Conservation (phyloP, 2,329 filamentous ascomycete species). For the Colletotrichum theobromicola region DNA sequence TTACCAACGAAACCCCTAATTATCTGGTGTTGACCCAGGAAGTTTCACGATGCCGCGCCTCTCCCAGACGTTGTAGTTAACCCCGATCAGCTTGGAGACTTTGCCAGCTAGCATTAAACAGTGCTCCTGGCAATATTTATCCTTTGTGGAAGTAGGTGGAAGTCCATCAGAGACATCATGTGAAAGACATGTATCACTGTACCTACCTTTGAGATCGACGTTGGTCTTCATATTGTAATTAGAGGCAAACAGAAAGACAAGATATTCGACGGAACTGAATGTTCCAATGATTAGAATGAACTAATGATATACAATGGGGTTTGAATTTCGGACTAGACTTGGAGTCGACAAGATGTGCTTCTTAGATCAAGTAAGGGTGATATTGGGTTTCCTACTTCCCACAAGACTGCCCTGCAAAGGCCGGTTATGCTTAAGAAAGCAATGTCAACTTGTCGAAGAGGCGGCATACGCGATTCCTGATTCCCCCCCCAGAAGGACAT, state of each 20-base stretch:
- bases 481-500: fast-evolving
- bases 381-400: too few relatives aligned
- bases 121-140: background rate
- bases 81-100: background rate
- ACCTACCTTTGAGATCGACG: too few relatives aligned
- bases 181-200: background rate
- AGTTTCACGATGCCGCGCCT: background rate
- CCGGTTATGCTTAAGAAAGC: fast-evolving
- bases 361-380: too few relatives aligned
- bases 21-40: background rate
- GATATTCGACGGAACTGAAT: too few relatives aligned
- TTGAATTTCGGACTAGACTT: too few relatives aligned
- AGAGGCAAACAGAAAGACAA: too few relatives aligned
- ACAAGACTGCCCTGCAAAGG: too few relatives aligned
- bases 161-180: background rate
- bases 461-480: fast-evolving
- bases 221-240: too few relatives aligned
- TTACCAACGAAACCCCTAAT: background rate
- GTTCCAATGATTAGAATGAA: too few relatives aligned
- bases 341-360: too few relatives aligned
- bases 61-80: background rate
- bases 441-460: fast-evolving
- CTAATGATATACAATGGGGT: too few relatives aligned
- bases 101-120: background rate
- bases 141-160: background rate